These are phyloP conservation scores for Botrytis fabae DNA, from an alignment of 2,329 filamentous ascomycete species.

Conservation along the genomic window DNA sequence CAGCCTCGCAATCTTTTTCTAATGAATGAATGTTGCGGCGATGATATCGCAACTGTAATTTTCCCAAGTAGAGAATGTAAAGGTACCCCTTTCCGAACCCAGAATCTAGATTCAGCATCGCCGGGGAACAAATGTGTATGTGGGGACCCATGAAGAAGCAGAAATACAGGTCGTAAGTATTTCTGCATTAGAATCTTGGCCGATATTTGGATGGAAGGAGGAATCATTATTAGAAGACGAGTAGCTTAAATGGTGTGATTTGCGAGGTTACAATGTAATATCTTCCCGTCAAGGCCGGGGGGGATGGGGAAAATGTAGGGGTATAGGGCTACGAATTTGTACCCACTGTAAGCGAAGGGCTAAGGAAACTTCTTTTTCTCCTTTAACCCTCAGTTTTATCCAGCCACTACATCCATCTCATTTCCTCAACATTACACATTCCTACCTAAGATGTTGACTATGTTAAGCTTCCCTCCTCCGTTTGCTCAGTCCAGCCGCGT, in stretches of 20 bases:
- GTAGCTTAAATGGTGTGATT: not conserved
- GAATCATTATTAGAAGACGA: not conserved
- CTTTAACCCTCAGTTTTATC: not conserved
- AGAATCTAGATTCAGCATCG: not conserved
- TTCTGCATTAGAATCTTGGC: conserved; percentile 1
- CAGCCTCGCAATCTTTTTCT: too few species aligned
- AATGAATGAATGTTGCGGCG: not conserved
- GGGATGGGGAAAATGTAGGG: not conserved
- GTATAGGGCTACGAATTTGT: not conserved
- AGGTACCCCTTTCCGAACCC: not conserved
- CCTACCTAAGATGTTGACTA: not conserved
- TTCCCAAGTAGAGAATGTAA: not conserved
- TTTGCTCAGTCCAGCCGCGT: not conserved
- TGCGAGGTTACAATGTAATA: not conserved
- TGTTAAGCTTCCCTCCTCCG: not conserved
- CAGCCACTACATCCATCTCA: not conserved
- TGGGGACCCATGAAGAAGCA: not conserved
- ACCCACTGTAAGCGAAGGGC: not conserved
- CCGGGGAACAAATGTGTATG: not conserved
- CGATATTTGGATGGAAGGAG: not conserved
- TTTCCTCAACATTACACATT: conserved; percentile 1
- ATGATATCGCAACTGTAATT: not conserved
- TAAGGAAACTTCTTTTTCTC: not conserved
- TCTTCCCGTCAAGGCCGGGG: not conserved
- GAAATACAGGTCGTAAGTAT: not conserved